Evolutionary conservation across 208 protist species (phyloP).

Genomic region (Leishmania aethiopica): DNA sequence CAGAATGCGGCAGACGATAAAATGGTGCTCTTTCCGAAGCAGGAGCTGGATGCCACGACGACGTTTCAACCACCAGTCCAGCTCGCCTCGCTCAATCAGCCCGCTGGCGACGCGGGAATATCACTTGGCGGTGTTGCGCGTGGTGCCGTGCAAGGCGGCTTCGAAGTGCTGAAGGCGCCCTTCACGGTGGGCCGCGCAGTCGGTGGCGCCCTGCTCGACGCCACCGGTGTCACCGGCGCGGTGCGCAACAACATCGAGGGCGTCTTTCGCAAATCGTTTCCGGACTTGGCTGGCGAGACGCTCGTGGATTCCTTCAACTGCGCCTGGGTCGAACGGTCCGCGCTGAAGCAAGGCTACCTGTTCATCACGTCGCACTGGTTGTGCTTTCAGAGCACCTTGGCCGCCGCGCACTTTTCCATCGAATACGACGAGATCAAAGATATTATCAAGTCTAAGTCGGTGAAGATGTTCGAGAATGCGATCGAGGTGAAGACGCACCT

Average conservation of each 20-base stretch:
- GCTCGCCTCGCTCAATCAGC: slow-evolving; percentile 66
- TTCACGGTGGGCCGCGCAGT: slow-evolving; percentile 66
- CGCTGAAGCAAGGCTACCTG: slow-evolving; percentile 57
- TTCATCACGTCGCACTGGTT: slow-evolving; percentile 75
- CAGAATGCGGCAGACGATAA: neutral
- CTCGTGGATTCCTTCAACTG: slow-evolving; percentile 69
- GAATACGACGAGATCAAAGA: slow-evolving; percentile 88
- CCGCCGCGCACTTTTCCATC: slow-evolving; percentile 48
- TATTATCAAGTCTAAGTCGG: slow-evolving; percentile 65
- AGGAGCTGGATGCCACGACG: slow-evolving; percentile 4
- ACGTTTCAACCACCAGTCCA: slow-evolving; percentile 72
- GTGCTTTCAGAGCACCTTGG: slow-evolving; percentile 61
- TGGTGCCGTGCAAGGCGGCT: slow-evolving; percentile 64
- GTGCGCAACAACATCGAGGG: slow-evolving; percentile 67
- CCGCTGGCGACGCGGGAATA: slow-evolving; percentile 27
- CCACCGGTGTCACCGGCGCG: slow-evolving; percentile 62
- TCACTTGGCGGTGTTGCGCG: slow-evolving; percentile 58
- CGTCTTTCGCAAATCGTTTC: slow-evolving; percentile 65
- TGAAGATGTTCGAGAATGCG: slow-evolving; percentile 71
- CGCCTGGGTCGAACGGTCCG: slow-evolving; percentile 45
- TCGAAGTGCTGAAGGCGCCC: slow-evolving; percentile 70
- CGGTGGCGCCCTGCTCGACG: slow-evolving; percentile 70
- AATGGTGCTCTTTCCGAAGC: slow-evolving; percentile 13
- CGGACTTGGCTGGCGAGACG: slow-evolving; percentile 50
- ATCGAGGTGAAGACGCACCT: slow-evolving; percentile 74